Percentiles rank a stretch among this genome's conserved stretches.
These are phyloP conservation scores for Colletotrichum sp. DNA, from an alignment of 2,329 filamentous ascomycete species.

Conservation along the genomic window DNA sequence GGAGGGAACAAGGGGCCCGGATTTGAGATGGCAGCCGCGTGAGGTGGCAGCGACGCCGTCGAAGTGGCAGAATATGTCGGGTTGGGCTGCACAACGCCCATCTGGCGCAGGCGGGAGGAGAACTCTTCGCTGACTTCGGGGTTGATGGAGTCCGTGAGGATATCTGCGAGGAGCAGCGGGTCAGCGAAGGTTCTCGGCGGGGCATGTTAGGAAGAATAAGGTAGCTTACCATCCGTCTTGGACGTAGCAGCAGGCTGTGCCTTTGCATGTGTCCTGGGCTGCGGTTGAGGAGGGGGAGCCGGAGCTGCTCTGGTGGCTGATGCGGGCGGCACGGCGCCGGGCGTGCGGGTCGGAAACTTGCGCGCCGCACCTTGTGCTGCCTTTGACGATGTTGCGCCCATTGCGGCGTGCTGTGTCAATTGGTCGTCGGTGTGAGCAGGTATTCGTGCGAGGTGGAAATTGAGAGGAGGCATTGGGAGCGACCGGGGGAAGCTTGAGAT, in stretches of 20 bases:
- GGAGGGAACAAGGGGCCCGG: conserved; percentile 33
- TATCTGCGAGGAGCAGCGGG: conserved; percentile 30
- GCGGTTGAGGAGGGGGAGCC: conserved; percentile 20
- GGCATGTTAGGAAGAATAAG: background rate
- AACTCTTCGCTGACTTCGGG: conserved; percentile 51
- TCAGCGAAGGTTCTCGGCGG: conserved; percentile 16
- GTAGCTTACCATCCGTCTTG: conserved; percentile 36
- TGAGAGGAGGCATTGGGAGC: background rate
- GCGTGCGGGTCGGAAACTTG: conserved; percentile 47
- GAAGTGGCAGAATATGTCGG: conserved; percentile 59
- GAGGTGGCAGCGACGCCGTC: conserved; percentile 33
- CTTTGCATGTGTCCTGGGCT: background rate
- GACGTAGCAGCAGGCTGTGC: conserved; percentile 21
- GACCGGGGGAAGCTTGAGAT: background rate
- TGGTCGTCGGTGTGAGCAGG: background rate
- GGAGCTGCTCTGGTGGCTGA: conserved; percentile 15
- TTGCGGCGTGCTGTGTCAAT: conserved; percentile 19
- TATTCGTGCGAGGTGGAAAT: background rate
- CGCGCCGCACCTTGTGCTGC: conserved; percentile 43
- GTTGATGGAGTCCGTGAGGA: conserved; percentile 42
- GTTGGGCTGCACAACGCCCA: conserved; percentile 60
- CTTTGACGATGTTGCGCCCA: conserved; percentile 54
- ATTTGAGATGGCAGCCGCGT: conserved; percentile 1
- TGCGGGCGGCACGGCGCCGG: conserved; percentile 25
- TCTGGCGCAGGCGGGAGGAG: conserved; percentile 54